Base-by-base conservation (phyloP, 2,329 filamentous ascomycete genomes). In the Xylaria sp. region DNA sequence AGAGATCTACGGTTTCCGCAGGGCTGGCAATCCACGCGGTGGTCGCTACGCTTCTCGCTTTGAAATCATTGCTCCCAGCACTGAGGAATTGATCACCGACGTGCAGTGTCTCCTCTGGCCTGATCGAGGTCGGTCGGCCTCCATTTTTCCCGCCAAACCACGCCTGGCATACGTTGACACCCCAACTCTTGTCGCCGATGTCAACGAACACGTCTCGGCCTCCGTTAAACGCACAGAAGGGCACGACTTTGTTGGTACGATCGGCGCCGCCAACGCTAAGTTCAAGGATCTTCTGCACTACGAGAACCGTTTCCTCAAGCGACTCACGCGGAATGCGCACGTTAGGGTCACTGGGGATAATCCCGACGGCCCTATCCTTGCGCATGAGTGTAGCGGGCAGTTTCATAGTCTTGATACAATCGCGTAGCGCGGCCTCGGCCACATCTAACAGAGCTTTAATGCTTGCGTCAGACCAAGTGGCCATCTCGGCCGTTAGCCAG, bases 171-270 rank as follows among this genome's bases (percentile, higher is more conserved):
- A 94, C 93, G 39, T 92, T 86, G 2, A 99, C 96, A 71, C 96
- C 96, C 92, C 94, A 97, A 61, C 91, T 94, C 82, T 99, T 99
- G 82, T 99, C 96, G 64, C 96, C 96, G 76, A 99, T 98, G 79
- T 99, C 96, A 62, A 99, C 94, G 81, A 99, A 99, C 50, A 98
- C 94, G 79, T 99, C 96, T 70, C 96, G 95, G 11, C 96, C 96
- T 62, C 95, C 96, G 79, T 99, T 99, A 84, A 99, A 99, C 24
- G 96, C 96, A 78, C 96, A 99, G 78, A 98, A 99, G 0, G 96
- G 96, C 36, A 99, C 83, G 27, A 68, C 75, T 24, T 72, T 70
- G 70, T 74, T 76, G 61, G 71, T 70, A 68, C 70, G 73, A 63
- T 74, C 72, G 74, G 66, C 48, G 60, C 73, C 92, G 34, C 91